Evolutionary conservation across 805 yeast species (phyloP), one percentile per base, ranked within the genome.

Genomic region (Monosporozyma servazzii): DNA sequence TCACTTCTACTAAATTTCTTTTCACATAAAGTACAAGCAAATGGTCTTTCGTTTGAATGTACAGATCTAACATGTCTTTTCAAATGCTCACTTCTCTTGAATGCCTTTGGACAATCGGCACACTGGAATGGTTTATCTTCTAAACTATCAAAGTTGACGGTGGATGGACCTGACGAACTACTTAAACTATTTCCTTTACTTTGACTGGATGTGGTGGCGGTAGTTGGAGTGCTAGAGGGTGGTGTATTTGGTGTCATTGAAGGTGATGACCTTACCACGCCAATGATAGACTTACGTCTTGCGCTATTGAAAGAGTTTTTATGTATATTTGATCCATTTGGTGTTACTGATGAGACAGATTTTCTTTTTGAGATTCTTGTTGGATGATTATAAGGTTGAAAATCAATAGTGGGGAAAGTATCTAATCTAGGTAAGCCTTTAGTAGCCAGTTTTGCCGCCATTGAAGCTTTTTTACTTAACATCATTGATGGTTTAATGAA

Each of bases 1-100:
- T 83, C 89, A 17, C 83, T 75, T 54, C 89, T 68, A 54, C 85
- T 78, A 59, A 83, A 83, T 57, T 76, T 77, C 64, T 81, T 82
- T 41, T 72, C 73, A 60, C 89, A 83, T 47, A 71, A 68, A 40
- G 70, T 63, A 60, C 89, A 83, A 47, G 76, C 77, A 66, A 77
- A 83, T 1, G 84, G 84, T 56, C 80, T 73, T 58, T 78, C 77
- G 55, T 76, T 66, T 21, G 83, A 76, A 64, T 83, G 89, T 57
- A 82, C 81, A 27, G 84, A 79, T 53, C 86, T 70, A 61, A 80
- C 74, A 61, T 83, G 89, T 53, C 89, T 69, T 62, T 80, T 81
- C 61, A 82, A 71, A 60, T 83, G 87, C 54, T 84, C 87, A 58
- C 79, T 80, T 54, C 86, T 73, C 56, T 78, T 78, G 65, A 83